Evolutionary conservation across 2,329 filamentous ascomycete genomes (phyloP).

Genomic region (Diplodia sapinea): DNA sequence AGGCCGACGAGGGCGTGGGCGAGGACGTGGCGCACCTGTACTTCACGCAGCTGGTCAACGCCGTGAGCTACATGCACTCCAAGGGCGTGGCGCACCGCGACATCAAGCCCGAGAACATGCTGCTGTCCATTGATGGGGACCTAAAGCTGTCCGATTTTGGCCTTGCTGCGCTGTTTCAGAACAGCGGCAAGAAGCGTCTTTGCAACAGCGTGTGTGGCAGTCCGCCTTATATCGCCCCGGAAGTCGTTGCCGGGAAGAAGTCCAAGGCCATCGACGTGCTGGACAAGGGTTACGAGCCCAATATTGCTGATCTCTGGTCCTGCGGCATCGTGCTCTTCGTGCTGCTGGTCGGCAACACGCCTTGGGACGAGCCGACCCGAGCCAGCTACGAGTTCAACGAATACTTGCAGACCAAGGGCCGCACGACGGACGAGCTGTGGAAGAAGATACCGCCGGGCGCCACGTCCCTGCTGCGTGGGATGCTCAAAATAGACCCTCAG

Average conservation of each 20-base stretch:
- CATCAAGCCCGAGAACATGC: conserved; percentile 84
- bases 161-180: conserved; percentile 89
- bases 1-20: conserved; percentile 92
- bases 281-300: conserved; percentile 70
- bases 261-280: conserved; percentile 56
- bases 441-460: conserved; percentile 73
- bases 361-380: conserved; percentile 90
- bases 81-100: conserved; percentile 90
- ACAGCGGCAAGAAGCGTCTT: conserved; percentile 80
- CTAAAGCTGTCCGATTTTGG: conserved; percentile 97
- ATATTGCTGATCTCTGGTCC: conserved; percentile 93
- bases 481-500: conserved; percentile 80
- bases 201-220: conserved; percentile 93
- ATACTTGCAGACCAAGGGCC: conserved; percentile 79
- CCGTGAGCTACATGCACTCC: conserved; percentile 92
- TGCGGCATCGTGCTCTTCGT: conserved; percentile 98
- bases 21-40: conserved; percentile 96
- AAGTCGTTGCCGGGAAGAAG: conserved; percentile 68
- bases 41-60: conserved; percentile 88
- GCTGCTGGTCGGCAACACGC: conserved; percentile 91
- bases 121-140: conserved; percentile 82
- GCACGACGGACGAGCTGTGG: conserved; percentile 86
- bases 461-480: conserved; percentile 83
- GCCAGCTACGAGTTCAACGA: conserved; percentile 91
- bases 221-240: conserved; percentile 95